These are phyloP conservation scores for Mycena sanguinolenta DNA, from an alignment of 768 basidiomycete genomes.

Conservation along the genomic window DNA sequence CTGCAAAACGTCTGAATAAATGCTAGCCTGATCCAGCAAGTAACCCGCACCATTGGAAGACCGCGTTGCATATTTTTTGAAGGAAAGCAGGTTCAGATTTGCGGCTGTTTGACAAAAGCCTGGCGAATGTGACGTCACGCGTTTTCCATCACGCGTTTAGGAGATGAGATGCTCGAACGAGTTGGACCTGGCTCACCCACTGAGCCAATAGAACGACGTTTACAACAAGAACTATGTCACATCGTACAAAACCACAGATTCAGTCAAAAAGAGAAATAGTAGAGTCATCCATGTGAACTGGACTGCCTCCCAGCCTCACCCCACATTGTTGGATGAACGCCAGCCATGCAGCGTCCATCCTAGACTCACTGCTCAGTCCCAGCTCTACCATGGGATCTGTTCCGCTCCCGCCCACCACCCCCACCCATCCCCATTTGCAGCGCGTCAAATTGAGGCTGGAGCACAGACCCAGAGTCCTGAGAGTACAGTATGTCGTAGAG, in stretches of 20 bases:
- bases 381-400: conserved; percentile 56
- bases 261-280: conserved; percentile 16
- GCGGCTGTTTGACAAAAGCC: conserved; percentile 1
- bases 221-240: neutral
- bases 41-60: conserved; percentile 75
- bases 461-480: neutral
- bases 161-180: too few relatives aligned
- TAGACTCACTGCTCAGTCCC: conserved; percentile 59
- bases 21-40: neutral
- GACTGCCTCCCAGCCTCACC: conserved; percentile 41
- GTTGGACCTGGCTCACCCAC: too few relatives aligned
- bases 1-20: conserved; percentile 56
- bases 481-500: conserved; percentile 29
- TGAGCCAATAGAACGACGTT: too few relatives aligned
- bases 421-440: conserved; percentile 5
- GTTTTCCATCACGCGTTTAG: neutral
- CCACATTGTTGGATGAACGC: conserved; percentile 66
- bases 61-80: conserved; percentile 83
- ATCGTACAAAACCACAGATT: too few relatives aligned
- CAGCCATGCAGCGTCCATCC: conserved; percentile 63
- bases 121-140: conserved; percentile 1
- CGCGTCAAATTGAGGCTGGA: neutral
- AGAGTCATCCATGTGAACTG: conserved; percentile 11
- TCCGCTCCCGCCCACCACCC: neutral
- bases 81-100: conserved; percentile 32